phyloP scores from a whole-genome alignment of 2,329 filamentous ascomycete genomes.

The Hypoxylon sp. region DNA sequence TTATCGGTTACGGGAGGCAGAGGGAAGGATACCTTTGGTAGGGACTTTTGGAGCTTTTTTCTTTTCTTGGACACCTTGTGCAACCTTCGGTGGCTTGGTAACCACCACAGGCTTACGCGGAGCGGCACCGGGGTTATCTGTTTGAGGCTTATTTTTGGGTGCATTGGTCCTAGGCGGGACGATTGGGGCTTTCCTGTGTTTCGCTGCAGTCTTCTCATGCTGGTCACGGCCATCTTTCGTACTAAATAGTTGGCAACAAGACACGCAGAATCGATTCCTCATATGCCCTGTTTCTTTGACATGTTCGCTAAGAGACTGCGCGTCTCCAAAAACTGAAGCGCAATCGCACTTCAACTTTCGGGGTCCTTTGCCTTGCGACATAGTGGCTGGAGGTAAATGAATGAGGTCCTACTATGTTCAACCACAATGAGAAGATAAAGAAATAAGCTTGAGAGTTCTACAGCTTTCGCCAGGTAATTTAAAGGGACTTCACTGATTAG shows the following conservation, averaged over 20 bases:
- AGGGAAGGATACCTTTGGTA: conserved; percentile 20
- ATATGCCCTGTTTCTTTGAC: conserved; percentile 39
- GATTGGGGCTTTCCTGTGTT: conserved; percentile 22
- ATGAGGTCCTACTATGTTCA: neutral
- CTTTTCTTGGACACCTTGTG: conserved; percentile 3
- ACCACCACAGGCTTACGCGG: conserved; percentile 5
- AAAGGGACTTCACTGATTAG: conserved; percentile 12
- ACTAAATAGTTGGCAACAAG: conserved; percentile 25
- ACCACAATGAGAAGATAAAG: neutral
- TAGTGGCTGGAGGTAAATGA: conserved; percentile 1
- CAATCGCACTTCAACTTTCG: conserved; percentile 34
- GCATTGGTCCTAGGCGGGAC: neutral
- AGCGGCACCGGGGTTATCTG: conserved; percentile 1
- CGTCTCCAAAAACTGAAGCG: conserved; percentile 18
- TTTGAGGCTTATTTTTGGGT: neutral
- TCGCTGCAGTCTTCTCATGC: conserved; percentile 27
- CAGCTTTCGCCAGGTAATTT: neutral
- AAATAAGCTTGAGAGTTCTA: neutral
- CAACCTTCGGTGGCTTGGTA: conserved; percentile 1
- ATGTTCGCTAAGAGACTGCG: conserved; percentile 19
- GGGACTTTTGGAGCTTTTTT: neutral
- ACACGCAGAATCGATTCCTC: conserved; percentile 28
- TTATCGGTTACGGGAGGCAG: neutral
- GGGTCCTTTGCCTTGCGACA: conserved; percentile 19
- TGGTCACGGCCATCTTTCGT: conserved; percentile 6